A percentile compares a stretch with the other conserved stretches of the same genome.
These are phyloP conservation scores for Nymphaea colorata DNA, from an alignment of 164 flowering plant genomes.

Conservation along the genomic window DNA sequence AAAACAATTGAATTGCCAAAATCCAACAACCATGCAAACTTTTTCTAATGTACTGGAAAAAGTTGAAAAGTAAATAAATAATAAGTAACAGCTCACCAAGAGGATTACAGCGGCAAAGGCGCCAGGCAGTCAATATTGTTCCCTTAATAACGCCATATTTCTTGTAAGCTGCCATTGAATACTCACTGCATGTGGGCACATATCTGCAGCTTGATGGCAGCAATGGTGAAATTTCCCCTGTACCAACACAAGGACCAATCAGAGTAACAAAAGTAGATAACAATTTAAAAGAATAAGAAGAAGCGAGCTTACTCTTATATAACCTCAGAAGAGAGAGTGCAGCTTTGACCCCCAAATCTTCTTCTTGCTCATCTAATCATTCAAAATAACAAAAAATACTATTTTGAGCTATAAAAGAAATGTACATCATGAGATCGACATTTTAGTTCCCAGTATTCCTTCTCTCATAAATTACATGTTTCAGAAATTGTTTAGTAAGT, in stretches of 20 bases:
- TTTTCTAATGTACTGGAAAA: too few relatives aligned
- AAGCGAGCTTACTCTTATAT: conserved; percentile 44
- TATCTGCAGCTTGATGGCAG: conserved; percentile 84
- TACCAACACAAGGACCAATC: not conserved
- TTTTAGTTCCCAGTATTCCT: too few relatives aligned
- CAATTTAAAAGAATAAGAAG: not conserved
- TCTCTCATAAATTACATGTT: too few relatives aligned
- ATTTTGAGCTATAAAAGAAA: not conserved
- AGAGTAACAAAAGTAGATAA: not conserved
- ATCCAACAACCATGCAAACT: too few relatives aligned
- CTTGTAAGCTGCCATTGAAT: conserved; percentile 91
- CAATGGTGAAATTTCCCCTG: conserved; percentile 91
- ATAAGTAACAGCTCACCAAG: conserved; percentile 31
- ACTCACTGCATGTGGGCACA: conserved; percentile 90
- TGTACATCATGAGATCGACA: not conserved
- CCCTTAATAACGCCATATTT: conserved; percentile 83
- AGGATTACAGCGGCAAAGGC: conserved; percentile 97
- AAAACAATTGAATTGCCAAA: too few relatives aligned
- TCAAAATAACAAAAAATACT: not conserved
- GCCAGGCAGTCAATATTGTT: conserved; percentile 80
- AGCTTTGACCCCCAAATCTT: conserved; percentile 62
- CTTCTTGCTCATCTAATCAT: conserved; percentile 28
- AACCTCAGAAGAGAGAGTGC: conserved; percentile 75
- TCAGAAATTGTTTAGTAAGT: too few relatives aligned
- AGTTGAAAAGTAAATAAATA: too few relatives aligned